Base-by-base conservation (phyloP, 768 basidiomycete species). In the Auricularia sp. region DNA sequence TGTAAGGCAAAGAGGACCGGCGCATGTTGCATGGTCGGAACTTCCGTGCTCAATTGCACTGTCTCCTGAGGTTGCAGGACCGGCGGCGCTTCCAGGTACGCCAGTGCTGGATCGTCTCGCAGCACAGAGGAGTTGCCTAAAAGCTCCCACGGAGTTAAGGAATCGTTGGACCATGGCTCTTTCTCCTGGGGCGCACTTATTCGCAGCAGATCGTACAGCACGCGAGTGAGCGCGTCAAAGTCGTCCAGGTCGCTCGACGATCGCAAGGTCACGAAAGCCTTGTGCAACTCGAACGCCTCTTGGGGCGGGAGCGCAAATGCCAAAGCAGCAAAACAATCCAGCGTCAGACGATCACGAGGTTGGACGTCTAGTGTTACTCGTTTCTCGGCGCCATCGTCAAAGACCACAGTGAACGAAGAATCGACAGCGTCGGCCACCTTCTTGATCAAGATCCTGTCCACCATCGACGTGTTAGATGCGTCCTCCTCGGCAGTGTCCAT, bases 1-100 rank as follows among this genome's bases (percentile, higher is more conserved):
- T 98, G 94, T 1, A 98, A 74, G 0, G 86, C 88, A 65, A 87
- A 84, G 12, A 95, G 76, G 34, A 88, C 77, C 1, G 83, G 83
- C 0, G 83, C 83, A 16, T 87, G 75, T 16, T 82, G 72, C 23
- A 73, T 72, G 61, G 83, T 80, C 12, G 81, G 79, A 63, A 14
- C 34, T 7, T 69, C 66, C 29, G 60, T 14, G 33, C 43, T 16
- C 56, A 51, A 53, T 65, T 44, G 61, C 2, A 36, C 42, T 14
- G 33, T 10, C 35, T 8, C 14, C 54, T 39, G 59, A 64, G 67
- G 61, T 66, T 71, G 34, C 66, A 67, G 29, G 59, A 66, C 34
- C 67, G 66, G 34, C 29, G 79, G 81, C 23, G 78, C 68, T 43
- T 69, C 74, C 34, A 91, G 75, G 8, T 72, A 69, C 51, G 74